Base-by-base conservation (phyloP, 805 yeast genomes). In the Jamesozyma spencerorum region DNA sequence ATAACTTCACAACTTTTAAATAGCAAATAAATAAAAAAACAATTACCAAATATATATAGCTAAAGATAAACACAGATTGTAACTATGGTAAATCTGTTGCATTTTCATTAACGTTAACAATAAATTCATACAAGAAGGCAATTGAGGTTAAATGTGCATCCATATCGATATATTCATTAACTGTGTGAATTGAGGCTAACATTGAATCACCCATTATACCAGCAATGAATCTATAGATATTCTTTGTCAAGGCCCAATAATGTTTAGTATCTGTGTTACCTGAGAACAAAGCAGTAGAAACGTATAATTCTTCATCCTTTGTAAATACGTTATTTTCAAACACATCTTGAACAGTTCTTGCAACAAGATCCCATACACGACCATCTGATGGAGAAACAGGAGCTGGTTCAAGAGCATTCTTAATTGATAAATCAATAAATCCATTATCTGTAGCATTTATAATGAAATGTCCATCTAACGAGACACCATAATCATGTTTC, bases 251-350 rank as follows among this genome's bases (percentile, higher is more conserved):
- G 39, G 66, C 57, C 79, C 80, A 75, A 56, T 78, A 78, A 48
- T 71, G 64, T 47, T 69, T 68, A 11, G 83, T 76, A 55, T 78
- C 84, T 2, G 84, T 78, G 55, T 78, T 77, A 6, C 75, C 82
- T 6, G 79, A 64, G 63, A 72, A 68, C 18, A 75, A 53, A 14
- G 67, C 65, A 14, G 82, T 79, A 0, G 79, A 58, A 14, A 69
- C 61, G 33, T 57, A 56, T 18, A 62, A 34, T 17, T 54, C 51
- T 6, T 41, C 44, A 12, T 40, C 42, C 12, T 40, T 64, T 47
- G 32, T 22, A 34, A 65, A 64, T 4, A 67, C 65, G 35, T 72
- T 59, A 43, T 75, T 77, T 51, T 73, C 76, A 48, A 68, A 75
- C 12, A 75, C 68, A 48, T 75, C 72, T 53, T 78, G 72, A 34